Evolutionary conservation across 345 rosid genomes (phyloP).

Genomic region (Eucalyptus coolabah): DNA sequence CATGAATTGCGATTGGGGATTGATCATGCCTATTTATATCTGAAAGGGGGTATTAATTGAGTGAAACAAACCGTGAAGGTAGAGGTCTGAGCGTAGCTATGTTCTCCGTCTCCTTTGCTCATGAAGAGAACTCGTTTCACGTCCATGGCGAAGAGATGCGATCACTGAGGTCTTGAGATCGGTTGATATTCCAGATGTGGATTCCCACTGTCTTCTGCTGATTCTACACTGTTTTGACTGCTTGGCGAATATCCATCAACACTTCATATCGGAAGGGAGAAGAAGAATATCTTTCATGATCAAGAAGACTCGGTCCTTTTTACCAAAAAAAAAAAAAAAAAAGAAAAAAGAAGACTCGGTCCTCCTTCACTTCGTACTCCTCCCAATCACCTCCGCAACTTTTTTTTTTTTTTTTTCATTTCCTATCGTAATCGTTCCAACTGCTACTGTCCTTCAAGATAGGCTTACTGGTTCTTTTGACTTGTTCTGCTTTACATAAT

Average conservation of each 20-base stretch:
- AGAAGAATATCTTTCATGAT: background rate
- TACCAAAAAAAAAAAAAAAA: too few species aligned
- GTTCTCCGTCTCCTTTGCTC: constrained; percentile 9
- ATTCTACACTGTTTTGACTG: too few species aligned
- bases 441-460: background rate
- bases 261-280: background rate
- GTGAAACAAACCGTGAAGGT: background rate
- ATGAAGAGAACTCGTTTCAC: constrained; percentile 4
- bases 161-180: background rate
- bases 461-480: background rate
- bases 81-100: background rate
- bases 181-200: background rate
- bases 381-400: background rate
- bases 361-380: background rate
- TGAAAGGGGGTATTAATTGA: background rate
- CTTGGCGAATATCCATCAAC: too few species aligned
- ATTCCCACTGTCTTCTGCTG: too few species aligned
- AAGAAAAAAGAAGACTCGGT: background rate
- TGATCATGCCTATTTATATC: background rate
- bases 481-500: background rate
- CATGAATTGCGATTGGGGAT: background rate
- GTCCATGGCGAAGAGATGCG: background rate
- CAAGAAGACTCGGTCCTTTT: background rate
- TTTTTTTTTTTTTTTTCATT: background rate
- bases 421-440: background rate